Evolutionary conservation across 2,329 filamentous ascomycete species (phyloP), one percentile per base, ranked within the genome.

Genomic region (Cordyceps tenuipes): DNA sequence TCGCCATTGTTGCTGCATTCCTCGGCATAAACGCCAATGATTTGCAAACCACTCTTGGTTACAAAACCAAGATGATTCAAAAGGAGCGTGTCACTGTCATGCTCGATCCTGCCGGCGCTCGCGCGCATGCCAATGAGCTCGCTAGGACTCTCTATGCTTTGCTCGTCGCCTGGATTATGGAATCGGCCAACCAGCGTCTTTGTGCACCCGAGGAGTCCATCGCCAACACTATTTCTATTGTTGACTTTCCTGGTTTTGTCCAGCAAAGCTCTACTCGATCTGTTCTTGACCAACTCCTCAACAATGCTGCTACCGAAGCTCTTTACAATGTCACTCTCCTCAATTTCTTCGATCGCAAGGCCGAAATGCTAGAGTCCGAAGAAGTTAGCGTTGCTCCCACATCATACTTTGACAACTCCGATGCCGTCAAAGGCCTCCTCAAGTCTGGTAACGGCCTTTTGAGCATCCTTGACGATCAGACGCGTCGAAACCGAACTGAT

Each of bases 61-160:
- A 97, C 79, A 95, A 96, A 77, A 97, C 91, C 21, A 97, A 96
- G 79, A 97, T 94, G 66, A 87, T 99, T 60, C 90, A 95, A 70
- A 89, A 91, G 64, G 94, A 99, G 78, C 88, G 94, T 59, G 94
- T 99, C n/a, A 99, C 94, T 0, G 90, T 99, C 65, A 96, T 99
- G 92, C 82, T 99, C 39, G 94, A 99, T 69, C 90, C 93, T 7
- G 86, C 85, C 61, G 94, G 94, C 44, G 94, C 94, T 50, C 87
- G 91, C 55, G 87, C 85, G 44, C 97, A 97, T 66, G 94, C 94
- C 17, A 92, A 97, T 69, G 94, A 97, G 73, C 83, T 99, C 53
- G 92, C 94, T 5, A 84, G 93, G 56, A 97, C 93, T 0, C 78
- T 99, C 0, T 99, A 99, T 76, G 93, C 92, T 5, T 84, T 99